Evolutionary conservation across 1,139 yeast genomes (phyloP), one percentile per base, ranked within the genome.

Genomic region (Torulaspora pretoriensis): DNA sequence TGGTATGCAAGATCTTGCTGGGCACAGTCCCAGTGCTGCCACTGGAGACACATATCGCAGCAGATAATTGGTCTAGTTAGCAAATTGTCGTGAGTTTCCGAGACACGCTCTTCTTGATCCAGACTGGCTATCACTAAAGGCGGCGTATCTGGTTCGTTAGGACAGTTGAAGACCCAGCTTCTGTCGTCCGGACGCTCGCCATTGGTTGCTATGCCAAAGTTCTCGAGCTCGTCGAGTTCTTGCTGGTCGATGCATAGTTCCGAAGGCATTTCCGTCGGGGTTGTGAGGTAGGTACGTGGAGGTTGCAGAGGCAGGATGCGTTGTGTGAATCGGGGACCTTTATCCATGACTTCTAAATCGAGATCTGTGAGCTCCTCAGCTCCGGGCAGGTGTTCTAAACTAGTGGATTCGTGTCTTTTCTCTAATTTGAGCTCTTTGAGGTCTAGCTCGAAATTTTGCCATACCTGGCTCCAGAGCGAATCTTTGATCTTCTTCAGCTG

Each of bases 21-120:
- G 28, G 33, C 35, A 37, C 62, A 60, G 16, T 56, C 59, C 62
- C 63, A 61, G 43, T 61, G 65, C 39, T 60, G 61, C 68, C 68
- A 64, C 38, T 53, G 53, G 22, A 54, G 50, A 46, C 73, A 57
- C 45, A 51, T 41, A 16, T 61, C 63, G 50, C 67, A 61, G 47
- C 63, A 57, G 4, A 64, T 43, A n/a, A 61, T 48, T 8, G 57
- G 53, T 41, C 14, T 46, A 28, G 26, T 54, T 30, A 40, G 25
- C 31, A n/a, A 17, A 68, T 34, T 27, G 53, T 46, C 61, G 53
- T 42, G 65, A 48, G 35, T 16, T 8, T 30, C 24, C 5, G 41
- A 24, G 23, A 31, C 35, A n/a, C 45, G 75, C 57, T 49, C 56
- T 35, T 50, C 50, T 22, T 55, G 53, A 13, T 43, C 49, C 2